These are phyloP conservation scores for Pseudogymnoascus sp. DNA, from an alignment of 2,329 filamentous ascomycete species.

Conservation along the genomic window DNA sequence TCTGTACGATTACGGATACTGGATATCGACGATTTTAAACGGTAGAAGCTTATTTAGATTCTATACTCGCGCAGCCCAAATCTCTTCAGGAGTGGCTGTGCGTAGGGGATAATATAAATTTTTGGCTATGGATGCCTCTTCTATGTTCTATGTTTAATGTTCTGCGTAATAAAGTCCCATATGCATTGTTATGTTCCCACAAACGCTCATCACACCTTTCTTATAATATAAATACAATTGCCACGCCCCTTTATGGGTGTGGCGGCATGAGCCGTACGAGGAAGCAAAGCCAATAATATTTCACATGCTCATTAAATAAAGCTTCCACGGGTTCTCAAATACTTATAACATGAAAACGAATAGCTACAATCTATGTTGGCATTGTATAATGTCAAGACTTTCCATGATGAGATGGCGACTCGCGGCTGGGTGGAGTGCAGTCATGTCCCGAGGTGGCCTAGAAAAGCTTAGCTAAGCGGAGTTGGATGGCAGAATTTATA, in stretches of 20 bases:
- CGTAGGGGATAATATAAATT: neutral
- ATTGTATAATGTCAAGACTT: neutral
- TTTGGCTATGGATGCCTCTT: neutral
- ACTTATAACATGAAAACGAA: neutral
- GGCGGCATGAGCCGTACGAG: neutral
- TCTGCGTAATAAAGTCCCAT: neutral
- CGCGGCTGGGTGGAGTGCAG: neutral
- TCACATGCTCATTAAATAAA: neutral
- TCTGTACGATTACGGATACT: slow-evolving; percentile 9
- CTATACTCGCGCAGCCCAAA: neutral
- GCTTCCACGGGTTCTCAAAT: neutral
- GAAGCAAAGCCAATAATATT: neutral
- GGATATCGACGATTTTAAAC: slow-evolving; percentile 2
- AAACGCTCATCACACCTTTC: neutral
- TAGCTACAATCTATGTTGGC: neutral
- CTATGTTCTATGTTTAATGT: neutral
- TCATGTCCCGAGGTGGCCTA: neutral
- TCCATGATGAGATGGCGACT: neutral
- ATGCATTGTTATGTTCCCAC: neutral
- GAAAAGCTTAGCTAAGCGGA: slow-evolving; percentile 10
- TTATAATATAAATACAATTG: too few relatives aligned
- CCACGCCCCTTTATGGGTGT: neutral
- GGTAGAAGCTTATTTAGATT: slow-evolving; percentile 9
- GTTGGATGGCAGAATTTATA: slow-evolving; percentile 7
- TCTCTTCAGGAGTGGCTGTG: neutral